These are phyloP conservation scores for Penicillium chermesinum DNA, from an alignment of 495 filamentous ascomycete genomes.

Conservation along the genomic window DNA sequence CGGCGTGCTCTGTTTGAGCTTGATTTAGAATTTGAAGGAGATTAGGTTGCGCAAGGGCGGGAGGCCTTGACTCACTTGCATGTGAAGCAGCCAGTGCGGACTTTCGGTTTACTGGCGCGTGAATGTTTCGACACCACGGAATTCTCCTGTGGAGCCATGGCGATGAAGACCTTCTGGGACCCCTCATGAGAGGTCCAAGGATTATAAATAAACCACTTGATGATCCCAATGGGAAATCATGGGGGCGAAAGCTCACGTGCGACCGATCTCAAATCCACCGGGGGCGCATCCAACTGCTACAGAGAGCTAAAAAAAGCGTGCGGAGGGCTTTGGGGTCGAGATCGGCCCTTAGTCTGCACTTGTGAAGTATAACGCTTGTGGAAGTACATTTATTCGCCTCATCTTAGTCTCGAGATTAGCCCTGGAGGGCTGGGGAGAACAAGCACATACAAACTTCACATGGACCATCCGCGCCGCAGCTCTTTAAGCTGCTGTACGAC, in stretches of 20 bases:
- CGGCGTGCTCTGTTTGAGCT: conserved; percentile 13
- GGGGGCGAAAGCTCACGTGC: background rate
- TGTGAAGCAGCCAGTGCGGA: conserved; percentile 28
- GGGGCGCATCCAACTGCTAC: background rate
- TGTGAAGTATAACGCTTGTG: too few species aligned
- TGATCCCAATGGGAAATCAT: background rate
- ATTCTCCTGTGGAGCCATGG: background rate
- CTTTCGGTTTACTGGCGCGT: conserved; percentile 28
- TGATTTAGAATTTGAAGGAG: background rate
- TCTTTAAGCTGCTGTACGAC: too few species aligned
- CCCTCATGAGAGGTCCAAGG: background rate
- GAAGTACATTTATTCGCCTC: too few species aligned
- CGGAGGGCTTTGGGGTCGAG: background rate
- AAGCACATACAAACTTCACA: too few species aligned
- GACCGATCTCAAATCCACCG: background rate
- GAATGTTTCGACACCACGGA: background rate
- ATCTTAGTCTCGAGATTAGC: too few species aligned
- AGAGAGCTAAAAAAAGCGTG: background rate
- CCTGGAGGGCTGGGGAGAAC: too few species aligned
- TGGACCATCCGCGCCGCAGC: too few species aligned
- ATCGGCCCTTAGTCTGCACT: too few species aligned
- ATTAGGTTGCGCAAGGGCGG: background rate
- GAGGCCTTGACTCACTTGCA: conserved; percentile 30
- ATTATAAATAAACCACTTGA: background rate
- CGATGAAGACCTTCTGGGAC: background rate